Base-by-base conservation (phyloP, 805 yeast genomes). In the Cephaloascus fragrans region DNA sequence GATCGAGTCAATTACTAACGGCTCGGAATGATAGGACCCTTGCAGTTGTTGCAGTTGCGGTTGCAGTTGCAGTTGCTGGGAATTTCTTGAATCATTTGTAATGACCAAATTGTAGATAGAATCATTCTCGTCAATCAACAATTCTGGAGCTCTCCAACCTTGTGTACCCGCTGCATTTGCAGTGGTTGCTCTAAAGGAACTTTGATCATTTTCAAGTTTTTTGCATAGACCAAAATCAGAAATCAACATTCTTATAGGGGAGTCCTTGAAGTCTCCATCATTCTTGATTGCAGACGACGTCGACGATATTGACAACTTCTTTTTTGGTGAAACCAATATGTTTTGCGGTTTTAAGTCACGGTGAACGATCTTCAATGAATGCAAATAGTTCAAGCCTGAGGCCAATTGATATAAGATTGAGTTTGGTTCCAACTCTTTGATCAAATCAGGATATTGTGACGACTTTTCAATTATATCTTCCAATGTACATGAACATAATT, bases 111-210 rank as follows among this genome's bases (percentile, higher is more conserved):
- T 63, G 52, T 19, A 64, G 51, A 35, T 61, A 3, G 49, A 39
- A 20, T 62, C 57, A 9, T 47, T 39, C 18, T 57, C 67, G 34
- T 69, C 74, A 18, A 73, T 56, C 29, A 86, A 59, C 26, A 86
- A 57, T 51, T 93, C 98, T 0, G 98, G 98, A 0, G 99, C 97
- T 49, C 97, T 73, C 98, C 98, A 93, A 3, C 99, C 99, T 3
- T 93, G 76, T 0, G 98, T 93, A 2, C 98, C 98, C 1, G 97
- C 95, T 16, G 95, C 94, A 50, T 87, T 80, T 26, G 86, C 88
- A 0, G 93, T 81, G 0, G 96, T 90, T 0, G 96, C 95, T 44
- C 90, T 73, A 57, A 90, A 90, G 2, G 96, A 85, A 2, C 95
- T 83, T 57, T 93, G 96, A 49, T 88, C 97, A 14, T 80, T 76